Evolutionary conservation across 140 eudicot species (phyloP), one percentile per base, ranked within the genome.

Genomic region (Anethum foeniculum): DNA sequence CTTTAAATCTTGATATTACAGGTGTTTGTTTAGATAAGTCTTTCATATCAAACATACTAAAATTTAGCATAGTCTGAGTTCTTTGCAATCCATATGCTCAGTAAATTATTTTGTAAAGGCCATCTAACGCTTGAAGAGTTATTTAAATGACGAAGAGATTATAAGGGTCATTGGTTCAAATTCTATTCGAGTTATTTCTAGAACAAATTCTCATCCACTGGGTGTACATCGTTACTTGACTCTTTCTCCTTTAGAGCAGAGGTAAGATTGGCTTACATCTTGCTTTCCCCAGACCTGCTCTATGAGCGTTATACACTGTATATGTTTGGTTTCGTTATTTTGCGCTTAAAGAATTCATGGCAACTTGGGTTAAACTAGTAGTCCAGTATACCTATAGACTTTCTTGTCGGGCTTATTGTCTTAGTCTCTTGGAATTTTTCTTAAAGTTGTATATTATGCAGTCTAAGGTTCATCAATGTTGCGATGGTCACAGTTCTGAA

Each of bases 401-500:
- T 65, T 21, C 41, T n/a, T 38, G 18, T 49, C 25, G 30, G 74
- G 25, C 38, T 34, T 80, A 72, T 72, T n/a, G 11, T 49, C 7
- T 80, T 58, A 75, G 72, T 60, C 67, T 38, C 38, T 32, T 27
- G 72, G 78, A 78, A 39, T 64, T 25, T 15, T 77, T 67, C 75
- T 65, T 80, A 62, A 73, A 52, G 75, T 51, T 67, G 77, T 32
- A 51, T 76, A 43, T 47, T 79, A 82, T 87, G 93, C 97, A 95
- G 99, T 83, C 58, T 95, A 84, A 90, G 87, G 84, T 92, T 89
- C 94, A 90, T 95, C 46, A 95, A 95, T 84, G 97, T 95, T 48
- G 97, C 99, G 71, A 95, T 95, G 99, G 99, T 95, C 44, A 95
- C 99, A 1, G 97, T 95, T 81, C 81, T 95, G 85, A 92, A 95